phyloP scores from a whole-genome alignment of 225 moss, liverwort and hornwort species.

The Marchantia polymorpha region DNA sequence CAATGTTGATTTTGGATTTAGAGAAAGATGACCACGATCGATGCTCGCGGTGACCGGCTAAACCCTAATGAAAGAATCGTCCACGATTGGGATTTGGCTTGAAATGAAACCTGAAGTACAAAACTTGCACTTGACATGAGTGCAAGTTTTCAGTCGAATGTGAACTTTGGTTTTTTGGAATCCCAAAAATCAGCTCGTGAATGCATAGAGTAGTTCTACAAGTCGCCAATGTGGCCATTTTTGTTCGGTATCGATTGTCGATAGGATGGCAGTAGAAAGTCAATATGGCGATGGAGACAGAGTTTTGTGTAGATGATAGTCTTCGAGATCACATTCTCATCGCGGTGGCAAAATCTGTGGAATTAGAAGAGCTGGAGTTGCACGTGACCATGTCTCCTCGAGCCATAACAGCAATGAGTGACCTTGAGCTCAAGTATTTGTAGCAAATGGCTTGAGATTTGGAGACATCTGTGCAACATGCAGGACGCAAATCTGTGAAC shows the following conservation, averaged over 20 bases:
- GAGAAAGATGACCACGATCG: not conserved
- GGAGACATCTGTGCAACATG: conserved; percentile 49
- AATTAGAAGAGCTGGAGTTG: conserved; percentile 30
- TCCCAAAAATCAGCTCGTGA: too few species aligned
- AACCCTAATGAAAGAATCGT: too few species aligned
- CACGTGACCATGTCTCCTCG: conserved; percentile 28
- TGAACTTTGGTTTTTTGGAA: too few species aligned
- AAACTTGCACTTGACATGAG: too few species aligned
- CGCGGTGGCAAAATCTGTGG: conserved; percentile 26
- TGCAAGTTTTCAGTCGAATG: too few species aligned
- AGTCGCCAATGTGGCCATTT: too few species aligned
- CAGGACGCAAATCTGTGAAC: conserved; percentile 45
- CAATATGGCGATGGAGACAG: conserved; percentile 8
- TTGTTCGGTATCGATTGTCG: too few species aligned
- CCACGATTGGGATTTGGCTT: too few species aligned
- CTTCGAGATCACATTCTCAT: conserved; percentile 26
- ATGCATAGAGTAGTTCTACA: too few species aligned
- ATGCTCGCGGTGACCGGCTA: too few species aligned
- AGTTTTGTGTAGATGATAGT: conserved; percentile 20
- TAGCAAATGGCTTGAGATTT: conserved; percentile 43
- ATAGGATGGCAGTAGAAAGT: not conserved
- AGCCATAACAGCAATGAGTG: conserved; percentile 28
- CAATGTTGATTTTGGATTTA: not conserved
- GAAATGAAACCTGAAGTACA: too few species aligned
- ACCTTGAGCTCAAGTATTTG: conserved; percentile 31